phyloP scores from a whole-genome alignment of 805 yeast genomes.

The Saccharomyces cerevisiae region DNA sequence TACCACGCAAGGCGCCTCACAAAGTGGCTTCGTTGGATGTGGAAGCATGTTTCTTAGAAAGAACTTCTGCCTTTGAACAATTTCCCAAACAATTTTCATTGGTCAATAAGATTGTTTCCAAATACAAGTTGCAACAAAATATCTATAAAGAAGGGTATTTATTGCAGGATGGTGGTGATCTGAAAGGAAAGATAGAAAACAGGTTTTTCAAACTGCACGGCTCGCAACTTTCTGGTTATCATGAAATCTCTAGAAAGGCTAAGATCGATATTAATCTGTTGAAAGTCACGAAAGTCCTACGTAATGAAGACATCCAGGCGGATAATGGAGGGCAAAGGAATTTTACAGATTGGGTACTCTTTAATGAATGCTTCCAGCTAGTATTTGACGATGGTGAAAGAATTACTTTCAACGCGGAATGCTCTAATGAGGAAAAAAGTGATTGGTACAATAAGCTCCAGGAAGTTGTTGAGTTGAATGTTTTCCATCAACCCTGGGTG shows the following conservation, averaged over 20 bases:
- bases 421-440: conserved; percentile 44
- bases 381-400: conserved; percentile 72
- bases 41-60: conserved; percentile 61
- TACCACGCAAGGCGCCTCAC: conserved; percentile 41
- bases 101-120: conserved; percentile 37
- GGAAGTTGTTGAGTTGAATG: conserved; percentile 46
- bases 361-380: conserved; percentile 69
- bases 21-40: conserved; percentile 59
- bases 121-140: conserved; percentile 31
- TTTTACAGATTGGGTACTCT: conserved; percentile 61
- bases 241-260: conserved; percentile 58
- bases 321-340: conserved; percentile 38
- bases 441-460: conserved; percentile 61
- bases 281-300: conserved; percentile 45
- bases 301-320: conserved; percentile 25
- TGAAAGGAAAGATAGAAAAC: conserved; percentile 55
- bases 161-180: conserved; percentile 89
- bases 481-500: conserved; percentile 58
- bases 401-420: conserved; percentile 78
- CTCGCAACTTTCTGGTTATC: conserved; percentile 64
- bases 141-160: conserved; percentile 55
- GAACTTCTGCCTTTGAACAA: conserved; percentile 49
- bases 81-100: conserved; percentile 63
- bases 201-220: conserved; percentile 72
- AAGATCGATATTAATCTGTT: conserved; percentile 68